Base-by-base conservation (phyloP, 176 grass and related monocot genomes). In the Oryza glaberrima region DNA sequence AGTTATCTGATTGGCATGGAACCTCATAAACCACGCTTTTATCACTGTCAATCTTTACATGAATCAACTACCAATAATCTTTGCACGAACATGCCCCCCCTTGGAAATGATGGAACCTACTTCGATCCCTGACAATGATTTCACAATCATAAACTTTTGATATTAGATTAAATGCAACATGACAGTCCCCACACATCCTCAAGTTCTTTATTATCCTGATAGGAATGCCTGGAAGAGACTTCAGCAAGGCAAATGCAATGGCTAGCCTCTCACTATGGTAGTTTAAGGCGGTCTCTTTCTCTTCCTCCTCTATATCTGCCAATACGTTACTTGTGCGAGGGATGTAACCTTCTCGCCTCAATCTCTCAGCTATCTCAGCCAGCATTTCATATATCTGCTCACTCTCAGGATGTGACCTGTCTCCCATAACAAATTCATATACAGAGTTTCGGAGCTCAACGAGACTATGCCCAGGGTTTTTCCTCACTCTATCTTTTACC, bases 131-230 rank as follows among this genome's bases (percentile, higher is more conserved):
- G 19, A 93, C 91, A 66, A 93, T 73, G 30, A 98, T 95, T 77
- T 97, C 90, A 10, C 76, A 61, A 46, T 81, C 67, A 84, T 97
- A 97, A 46, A 92, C 36, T 66, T 88, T 92, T 20, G 90, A 91
- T 78, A 97, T 93, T 54, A 93, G 65, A 79, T 93, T 94, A 51
- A 90, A 88, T 81, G 75, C 88, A 41, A 71, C 70, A 91, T 97
- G 95, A 49, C 95, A 98, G 81, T 98, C 92, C 28, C 72, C 84
- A 67, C 95, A 98, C 48, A 95, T 82, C 76, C 91, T 91, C 84
- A 98, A 87, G 87, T 98, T 98, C 77, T 98, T 98, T 85, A 95
- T 85, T 79, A 95, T 82, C 54, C 88, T 91, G 75, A 95, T 95
- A 38, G 92, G 81, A 52, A 63, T 89, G 51, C 82, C 84, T 48